phyloP scores from a whole-genome alignment of 2,329 filamentous ascomycete species.

The Ciborinia camelliae region DNA sequence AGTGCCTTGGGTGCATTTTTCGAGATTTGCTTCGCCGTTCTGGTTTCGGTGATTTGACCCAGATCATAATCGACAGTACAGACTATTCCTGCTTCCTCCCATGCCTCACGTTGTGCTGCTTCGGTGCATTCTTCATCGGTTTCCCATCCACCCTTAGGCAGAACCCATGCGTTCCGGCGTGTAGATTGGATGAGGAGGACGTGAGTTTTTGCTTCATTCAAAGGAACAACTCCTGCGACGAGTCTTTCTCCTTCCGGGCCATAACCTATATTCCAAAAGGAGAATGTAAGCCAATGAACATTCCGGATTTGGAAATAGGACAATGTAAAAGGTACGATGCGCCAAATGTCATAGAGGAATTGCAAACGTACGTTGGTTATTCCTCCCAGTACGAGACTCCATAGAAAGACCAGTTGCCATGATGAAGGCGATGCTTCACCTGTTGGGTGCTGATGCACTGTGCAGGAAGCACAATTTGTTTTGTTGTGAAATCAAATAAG shows the following conservation, averaged over 20 bases:
- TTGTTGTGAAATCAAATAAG: slow-evolving; percentile 15
- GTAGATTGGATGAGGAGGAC: slow-evolving; percentile 94
- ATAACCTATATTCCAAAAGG: slow-evolving; percentile 64
- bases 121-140: slow-evolving; percentile 84
- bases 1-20: slow-evolving; percentile 59
- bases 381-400: slow-evolving; percentile 73
- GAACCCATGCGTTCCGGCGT: slow-evolving; percentile 86
- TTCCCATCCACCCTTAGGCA: slow-evolving; percentile 98
- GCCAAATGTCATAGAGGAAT: slow-evolving; percentile 12
- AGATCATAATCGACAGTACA: slow-evolving; percentile 82
- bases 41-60: slow-evolving; percentile 79
- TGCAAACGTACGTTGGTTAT: slow-evolving; percentile 71
- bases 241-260: slow-evolving; percentile 88
- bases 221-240: slow-evolving; percentile 88
- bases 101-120: slow-evolving; percentile 86
- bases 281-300: slow-evolving; percentile 33
- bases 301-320: slow-evolving; percentile 4
- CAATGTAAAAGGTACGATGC: slow-evolving; percentile 6
- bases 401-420: slow-evolving; percentile 51
- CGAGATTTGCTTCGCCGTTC: slow-evolving; percentile 70
- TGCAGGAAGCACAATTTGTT: slow-evolving; percentile 25
- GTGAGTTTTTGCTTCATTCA: slow-evolving; percentile 79
- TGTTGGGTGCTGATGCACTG: slow-evolving; percentile 26
- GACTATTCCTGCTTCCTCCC: slow-evolving; percentile 95
- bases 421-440: slow-evolving; percentile 33